Conservation (phyloP, 345 rosid species). For the Viola odorata region DNA sequence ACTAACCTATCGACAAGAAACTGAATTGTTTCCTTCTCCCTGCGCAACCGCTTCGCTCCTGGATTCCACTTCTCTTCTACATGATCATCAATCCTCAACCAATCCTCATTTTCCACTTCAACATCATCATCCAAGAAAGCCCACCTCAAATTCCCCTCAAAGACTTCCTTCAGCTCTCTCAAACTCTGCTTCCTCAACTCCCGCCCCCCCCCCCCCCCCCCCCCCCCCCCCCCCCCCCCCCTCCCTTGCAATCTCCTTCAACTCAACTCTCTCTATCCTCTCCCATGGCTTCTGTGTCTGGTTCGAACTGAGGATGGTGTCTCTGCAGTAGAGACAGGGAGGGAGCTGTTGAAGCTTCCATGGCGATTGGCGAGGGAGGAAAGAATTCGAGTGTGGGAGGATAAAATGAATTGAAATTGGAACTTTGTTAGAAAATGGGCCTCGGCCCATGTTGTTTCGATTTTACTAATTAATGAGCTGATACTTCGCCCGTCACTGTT, state of each 20-base stretch:
- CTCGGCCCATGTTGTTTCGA: no score
- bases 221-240: slow-evolving; percentile 34
- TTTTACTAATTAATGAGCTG: no score
- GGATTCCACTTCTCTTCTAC: slow-evolving; percentile 30
- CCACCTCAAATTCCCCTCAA: slow-evolving; percentile 75
- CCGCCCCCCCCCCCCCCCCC: no score
- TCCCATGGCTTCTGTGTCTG: slow-evolving; percentile 69
- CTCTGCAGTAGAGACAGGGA: slow-evolving; percentile 20
- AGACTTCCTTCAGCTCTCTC: slow-evolving; percentile 57
- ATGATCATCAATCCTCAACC: slow-evolving; percentile 17
- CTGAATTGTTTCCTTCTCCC: slow-evolving; percentile 59
- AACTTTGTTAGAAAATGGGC: no score
- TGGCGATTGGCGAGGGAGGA: slow-evolving; percentile 2
- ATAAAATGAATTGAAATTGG: no score
- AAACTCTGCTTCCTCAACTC: slow-evolving; percentile 48
- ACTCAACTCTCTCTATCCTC: slow-evolving; percentile 50
- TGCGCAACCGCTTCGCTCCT: slow-evolving; percentile 42
- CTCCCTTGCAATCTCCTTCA: slow-evolving; percentile 50
- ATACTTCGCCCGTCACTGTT: no score
- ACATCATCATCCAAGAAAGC: slow-evolving; percentile 66
- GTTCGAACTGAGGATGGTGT: slow-evolving; percentile 44
- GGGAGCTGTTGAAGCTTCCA: slow-evolving; percentile 52
- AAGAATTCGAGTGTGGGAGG: no score
- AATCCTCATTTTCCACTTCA: slow-evolving; percentile 38
- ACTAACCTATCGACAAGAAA: slow-evolving; percentile 66